phyloP scores from a whole-genome alignment of 345 rosid genomes.

The Arabidopsis thaliana region DNA sequence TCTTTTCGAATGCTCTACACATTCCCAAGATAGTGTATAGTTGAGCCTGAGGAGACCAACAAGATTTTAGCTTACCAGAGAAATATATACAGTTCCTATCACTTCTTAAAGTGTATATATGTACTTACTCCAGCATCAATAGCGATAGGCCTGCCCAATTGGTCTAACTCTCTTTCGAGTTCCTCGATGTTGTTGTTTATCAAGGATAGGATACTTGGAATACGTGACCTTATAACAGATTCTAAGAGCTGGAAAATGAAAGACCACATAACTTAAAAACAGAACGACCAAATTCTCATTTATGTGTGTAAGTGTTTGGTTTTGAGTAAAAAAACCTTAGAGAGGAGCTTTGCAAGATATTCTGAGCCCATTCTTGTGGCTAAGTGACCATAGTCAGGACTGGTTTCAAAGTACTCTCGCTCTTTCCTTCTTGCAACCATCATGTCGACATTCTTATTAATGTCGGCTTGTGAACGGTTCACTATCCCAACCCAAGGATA shows the following conservation, averaged over 20 bases:
- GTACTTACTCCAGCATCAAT: conserved; percentile 89
- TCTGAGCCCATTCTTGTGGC: conserved; percentile 92
- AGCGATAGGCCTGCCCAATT: conserved; percentile 86
- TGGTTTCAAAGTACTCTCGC: conserved; percentile 82
- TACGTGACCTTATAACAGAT: conserved; percentile 75
- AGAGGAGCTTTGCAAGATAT: conserved; percentile 90
- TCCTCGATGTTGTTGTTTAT: conserved; percentile 85
- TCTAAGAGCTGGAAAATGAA: conserved; percentile 76
- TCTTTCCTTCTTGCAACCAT: conserved; percentile 84
- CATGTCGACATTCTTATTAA: conserved; percentile 88
- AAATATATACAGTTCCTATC: not conserved
- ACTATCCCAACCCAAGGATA: conserved; percentile 97
- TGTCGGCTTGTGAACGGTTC: conserved; percentile 96
- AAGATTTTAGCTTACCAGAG: conserved; percentile 9
- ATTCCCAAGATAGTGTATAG: conserved; percentile 77
- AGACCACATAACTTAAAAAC: conserved; percentile 14
- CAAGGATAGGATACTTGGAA: conserved; percentile 78
- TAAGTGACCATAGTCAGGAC: conserved; percentile 90
- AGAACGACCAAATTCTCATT: conserved; percentile 3
- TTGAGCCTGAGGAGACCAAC: conserved; percentile 63
- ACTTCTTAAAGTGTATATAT: not conserved
- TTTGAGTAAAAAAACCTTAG: conserved; percentile 64
- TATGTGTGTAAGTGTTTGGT: not conserved
- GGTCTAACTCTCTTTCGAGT: conserved; percentile 87
- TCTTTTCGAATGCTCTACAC: conserved; percentile 81